Conservation (phyloP, 1,139 yeast species). For the Blastobotrys buckinghamii region DNA sequence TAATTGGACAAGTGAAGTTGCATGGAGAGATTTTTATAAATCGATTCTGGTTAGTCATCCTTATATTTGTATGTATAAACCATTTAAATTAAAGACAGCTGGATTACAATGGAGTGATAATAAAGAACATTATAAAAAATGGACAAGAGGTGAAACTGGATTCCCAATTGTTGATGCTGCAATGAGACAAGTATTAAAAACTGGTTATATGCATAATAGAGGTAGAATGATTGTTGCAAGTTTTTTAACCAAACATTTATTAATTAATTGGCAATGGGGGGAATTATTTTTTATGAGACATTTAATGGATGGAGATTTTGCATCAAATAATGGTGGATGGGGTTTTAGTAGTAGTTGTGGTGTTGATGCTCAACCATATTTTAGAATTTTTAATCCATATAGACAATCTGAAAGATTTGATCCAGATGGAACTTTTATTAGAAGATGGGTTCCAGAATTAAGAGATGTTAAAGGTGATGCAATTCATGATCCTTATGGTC, state of each 20-base stretch:
- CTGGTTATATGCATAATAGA: constrained; percentile 50
- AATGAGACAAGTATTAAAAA: constrained; percentile 46
- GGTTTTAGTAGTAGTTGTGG: constrained; percentile 39
- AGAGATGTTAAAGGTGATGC: constrained; percentile 18
- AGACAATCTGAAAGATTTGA: constrained; percentile 48
- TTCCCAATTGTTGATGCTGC: constrained; percentile 53
- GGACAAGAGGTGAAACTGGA: constrained; percentile 52
- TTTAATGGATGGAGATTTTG: constrained; percentile 48
- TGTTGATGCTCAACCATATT: constrained; percentile 47
- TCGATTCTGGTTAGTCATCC: constrained; percentile 48
- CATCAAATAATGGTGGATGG: constrained; percentile 56
- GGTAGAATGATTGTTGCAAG: constrained; percentile 50
- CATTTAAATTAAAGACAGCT: constrained; percentile 39
- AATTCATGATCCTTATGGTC: constrained; percentile 39
- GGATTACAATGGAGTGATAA: constrained; percentile 42
- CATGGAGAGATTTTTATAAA: constrained; percentile 54
- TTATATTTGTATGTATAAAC: constrained; percentile 44
- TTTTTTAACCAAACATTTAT: constrained; percentile 46
- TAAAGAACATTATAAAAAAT: constrained; percentile 37
- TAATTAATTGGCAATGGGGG: constrained; percentile 53
- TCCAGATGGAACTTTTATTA: constrained; percentile 42
- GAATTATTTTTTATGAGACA: constrained; percentile 46
- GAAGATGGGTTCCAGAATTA: constrained; percentile 48
- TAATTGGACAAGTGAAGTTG: constrained; percentile 47
- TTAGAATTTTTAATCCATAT: constrained; percentile 49